Base-by-base conservation (phyloP, 176 grass and related monocot species). In the Triticum dicoccoides region DNA sequence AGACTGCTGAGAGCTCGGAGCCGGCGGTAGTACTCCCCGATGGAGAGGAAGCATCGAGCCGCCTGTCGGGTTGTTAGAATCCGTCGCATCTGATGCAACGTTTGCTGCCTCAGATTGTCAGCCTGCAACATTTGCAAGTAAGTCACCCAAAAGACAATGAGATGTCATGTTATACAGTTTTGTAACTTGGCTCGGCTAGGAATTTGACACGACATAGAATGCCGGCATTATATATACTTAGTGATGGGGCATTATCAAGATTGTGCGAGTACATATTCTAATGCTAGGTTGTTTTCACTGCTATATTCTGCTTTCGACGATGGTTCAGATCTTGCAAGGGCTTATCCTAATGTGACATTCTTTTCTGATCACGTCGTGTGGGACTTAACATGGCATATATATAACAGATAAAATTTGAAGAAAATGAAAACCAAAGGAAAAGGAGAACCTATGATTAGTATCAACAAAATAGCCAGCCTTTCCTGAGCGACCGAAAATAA, bases 1-100 rank as follows among this genome's bases (percentile, higher is more conserved):
- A 94, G 90, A 54, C 88, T 94, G 85, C 97, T 97, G 77, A 99
- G 97, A 75, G 97, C 85, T 62, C 97, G 87, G 64, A 99, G 94
- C 30, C 94, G 94, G 39, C 89, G 84, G 64, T 92, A 87, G 61
- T 99, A 99, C 84, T 99, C 97, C 81, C 97, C 97, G 3, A 99
- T 99, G 10, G 94, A 86, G 65, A 99, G 85, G 66, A 99, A 89
- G 71, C 92, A 97, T 78, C 89, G 86, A 3, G 97, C 94, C 9
- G 94, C 85, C 77, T 99, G 97, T 33, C 80, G 75, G 35, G 85
- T 89, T 66, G 94, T 94, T 81, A 97, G 87, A 66, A 88, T 90
- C 65, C 87, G 82, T 30, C 89, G 94, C 77, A 97, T 85, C 74
- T 94, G 94, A 69, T 99, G 97, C 78, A 99, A 86, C 8, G 89